phyloP scores from a whole-genome alignment of 1,284 basidiomycete species.

The Chalciporus sp. region DNA sequence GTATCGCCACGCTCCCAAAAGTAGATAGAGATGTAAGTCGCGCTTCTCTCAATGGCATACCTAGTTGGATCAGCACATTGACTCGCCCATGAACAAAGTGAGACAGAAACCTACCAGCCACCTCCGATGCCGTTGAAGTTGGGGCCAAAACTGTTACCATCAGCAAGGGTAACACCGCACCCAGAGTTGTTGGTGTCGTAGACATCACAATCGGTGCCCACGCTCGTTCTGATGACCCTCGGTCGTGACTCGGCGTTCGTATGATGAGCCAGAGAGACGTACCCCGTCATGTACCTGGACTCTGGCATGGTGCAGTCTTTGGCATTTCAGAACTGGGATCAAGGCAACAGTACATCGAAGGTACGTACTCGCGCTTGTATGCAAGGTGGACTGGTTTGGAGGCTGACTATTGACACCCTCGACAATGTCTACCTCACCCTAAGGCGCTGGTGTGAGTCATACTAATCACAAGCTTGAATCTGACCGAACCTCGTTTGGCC shows the following conservation, averaged over 20 bases:
- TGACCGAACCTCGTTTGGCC: slow-evolving; percentile 16
- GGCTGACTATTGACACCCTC: slow-evolving; percentile 65
- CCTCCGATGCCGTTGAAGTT: slow-evolving; percentile 64
- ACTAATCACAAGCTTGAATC: too few relatives aligned
- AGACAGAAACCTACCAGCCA: slow-evolving; percentile 44
- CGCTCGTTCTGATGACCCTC: slow-evolving; percentile 36
- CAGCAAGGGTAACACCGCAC: slow-evolving; percentile 57
- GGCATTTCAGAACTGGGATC: background rate
- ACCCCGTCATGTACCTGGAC: slow-evolving; percentile 53
- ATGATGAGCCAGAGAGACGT: too few relatives aligned
- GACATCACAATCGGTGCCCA: slow-evolving; percentile 56
- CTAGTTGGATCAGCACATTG: slow-evolving; percentile 12
- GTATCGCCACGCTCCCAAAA: slow-evolving; percentile 29
- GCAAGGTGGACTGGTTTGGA: slow-evolving; percentile 63
- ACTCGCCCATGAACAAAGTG: background rate
- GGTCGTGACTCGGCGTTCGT: too few relatives aligned
- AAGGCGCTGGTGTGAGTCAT: background rate
- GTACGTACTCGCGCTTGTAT: slow-evolving; percentile 46
- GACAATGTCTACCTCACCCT: slow-evolving; percentile 67
- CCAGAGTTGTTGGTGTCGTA: slow-evolving; percentile 57
- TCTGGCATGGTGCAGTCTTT: slow-evolving; percentile 65
- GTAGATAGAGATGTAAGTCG: slow-evolving; percentile 18
- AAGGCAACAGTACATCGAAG: background rate
- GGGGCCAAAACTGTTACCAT: slow-evolving; percentile 56
- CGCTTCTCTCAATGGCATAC: slow-evolving; percentile 26